Evolutionary conservation across 2,329 filamentous ascomycete genomes (phyloP), one percentile per base, ranked within the genome.

Genomic region (Epichloe sibirici): DNA sequence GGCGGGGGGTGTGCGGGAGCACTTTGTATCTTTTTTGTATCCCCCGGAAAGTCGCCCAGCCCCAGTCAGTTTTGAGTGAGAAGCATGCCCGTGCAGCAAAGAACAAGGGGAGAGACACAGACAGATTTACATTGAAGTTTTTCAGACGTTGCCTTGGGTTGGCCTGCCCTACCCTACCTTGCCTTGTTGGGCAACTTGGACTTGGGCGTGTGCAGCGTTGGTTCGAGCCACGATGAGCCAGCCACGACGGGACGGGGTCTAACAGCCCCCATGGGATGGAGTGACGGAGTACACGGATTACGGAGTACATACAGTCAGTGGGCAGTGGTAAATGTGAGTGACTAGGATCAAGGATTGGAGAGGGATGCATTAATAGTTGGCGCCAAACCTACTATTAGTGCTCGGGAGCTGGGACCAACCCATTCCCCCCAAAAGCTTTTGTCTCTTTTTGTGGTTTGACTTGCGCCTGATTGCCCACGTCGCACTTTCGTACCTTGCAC

Each of bases 191-290:
- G 46, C 34, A n/a, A 17, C n/a, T 15, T 35, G 28, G 28, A 17
- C n/a, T 15, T 35, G 28, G 28, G 28, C 28, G 28, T 7, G 28
- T 31, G 28, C 28, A 31, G 23, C 21, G 42, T 28, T 53, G 51
- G 47, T 50, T 53, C 35, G 51, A 53, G 51, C 51, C 46, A 53
- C 51, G 40, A 53, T 39, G 21, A 38, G 42, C 51, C n/a, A 42
- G n/a, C 9, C 40, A 31, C 23, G 37, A 47, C 8, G 37, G 21
- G 50, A 47, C 37, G 44, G 44, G 50, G 39, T 31, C 28, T 8
- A 11, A 31, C 28, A 31, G 28, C 28, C 9, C 28, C 17, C 17
- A 17, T 17, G 17, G 17, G 17, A 17, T 17, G 17, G 17, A 17
- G 17, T 17, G 17, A 17, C 17, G 17, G 17, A 17, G 17, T 17